These are phyloP conservation scores for Alliaria petiolata DNA, from an alignment of 345 rosid genomes.

Conservation along the genomic window DNA sequence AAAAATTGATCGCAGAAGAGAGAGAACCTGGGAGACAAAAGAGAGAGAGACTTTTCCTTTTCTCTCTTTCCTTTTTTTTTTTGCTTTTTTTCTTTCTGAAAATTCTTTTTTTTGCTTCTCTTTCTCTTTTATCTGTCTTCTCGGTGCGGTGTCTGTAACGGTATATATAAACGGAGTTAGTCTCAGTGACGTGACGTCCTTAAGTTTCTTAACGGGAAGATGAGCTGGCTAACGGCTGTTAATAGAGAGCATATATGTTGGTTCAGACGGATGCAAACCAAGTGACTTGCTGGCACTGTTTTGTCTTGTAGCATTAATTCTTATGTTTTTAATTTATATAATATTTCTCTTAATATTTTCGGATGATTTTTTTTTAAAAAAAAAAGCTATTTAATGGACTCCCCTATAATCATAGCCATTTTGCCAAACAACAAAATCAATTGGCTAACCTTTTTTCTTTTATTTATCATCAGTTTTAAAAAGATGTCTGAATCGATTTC, in stretches of 20 bases:
- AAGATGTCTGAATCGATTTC: not conserved
- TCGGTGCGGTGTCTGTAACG: slow-evolving; percentile 29
- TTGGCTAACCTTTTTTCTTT: not conserved
- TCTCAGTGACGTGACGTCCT: slow-evolving; percentile 30
- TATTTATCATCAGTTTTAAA: not conserved
- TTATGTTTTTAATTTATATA: not conserved
- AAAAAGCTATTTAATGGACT: not conserved
- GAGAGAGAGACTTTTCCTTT: not conserved
- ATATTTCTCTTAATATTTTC: not conserved
- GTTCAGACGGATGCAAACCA: slow-evolving; percentile 35
- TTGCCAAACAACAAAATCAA: not conserved
- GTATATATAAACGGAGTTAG: slow-evolving; percentile 32
- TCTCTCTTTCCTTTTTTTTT: not conserved
- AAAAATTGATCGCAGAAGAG: slow-evolving; percentile 28
- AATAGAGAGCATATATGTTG: slow-evolving; percentile 30
- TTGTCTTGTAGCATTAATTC: not conserved
- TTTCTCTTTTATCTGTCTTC: not conserved
- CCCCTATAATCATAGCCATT: not conserved
- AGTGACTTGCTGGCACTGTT: slow-evolving; percentile 49
- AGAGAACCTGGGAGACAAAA: slow-evolving; percentile 19
- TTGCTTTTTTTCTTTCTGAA: slow-evolving; percentile 10
- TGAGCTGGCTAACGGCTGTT: slow-evolving; percentile 57
- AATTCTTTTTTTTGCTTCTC: slow-evolving; percentile 5
- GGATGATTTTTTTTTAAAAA: not conserved
- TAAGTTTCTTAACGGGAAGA: slow-evolving; percentile 13